Percentiles rank a stretch among this genome's conserved stretches.
These are phyloP conservation scores for Cinchona pubescens DNA, from an alignment of 257 asterid genomes.

Conservation along the genomic window DNA sequence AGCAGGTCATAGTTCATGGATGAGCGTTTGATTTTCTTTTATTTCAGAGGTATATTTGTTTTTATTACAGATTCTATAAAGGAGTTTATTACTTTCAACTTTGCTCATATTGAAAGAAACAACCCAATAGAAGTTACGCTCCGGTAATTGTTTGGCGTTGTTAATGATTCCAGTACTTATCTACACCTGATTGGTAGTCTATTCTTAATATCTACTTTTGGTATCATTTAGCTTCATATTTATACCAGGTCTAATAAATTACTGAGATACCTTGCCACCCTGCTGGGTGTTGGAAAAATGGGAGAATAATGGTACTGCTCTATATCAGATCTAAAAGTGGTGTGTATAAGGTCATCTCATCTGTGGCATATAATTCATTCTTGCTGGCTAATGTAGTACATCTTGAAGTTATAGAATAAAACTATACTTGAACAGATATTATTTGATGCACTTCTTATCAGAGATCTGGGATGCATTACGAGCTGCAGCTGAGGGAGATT, in stretches of 20 bases:
- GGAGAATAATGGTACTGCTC: background rate
- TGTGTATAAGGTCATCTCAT: background rate
- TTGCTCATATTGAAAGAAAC: background rate
- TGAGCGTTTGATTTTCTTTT: background rate
- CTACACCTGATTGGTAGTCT: background rate
- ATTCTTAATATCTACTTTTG: background rate
- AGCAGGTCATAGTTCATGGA: too few species aligned
- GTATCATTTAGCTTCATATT: background rate
- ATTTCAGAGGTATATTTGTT: background rate
- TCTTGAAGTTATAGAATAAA: background rate
- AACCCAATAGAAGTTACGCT: background rate
- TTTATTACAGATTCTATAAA: background rate
- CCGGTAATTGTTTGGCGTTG: too few species aligned
- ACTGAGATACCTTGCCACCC: background rate
- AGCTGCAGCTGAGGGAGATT: constrained; percentile 76
- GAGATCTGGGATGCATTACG: constrained; percentile 85
- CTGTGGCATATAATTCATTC: background rate
- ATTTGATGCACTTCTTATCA: constrained; percentile 15
- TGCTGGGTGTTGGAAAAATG: background rate
- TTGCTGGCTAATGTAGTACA: background rate
- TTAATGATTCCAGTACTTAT: background rate
- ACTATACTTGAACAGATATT: background rate
- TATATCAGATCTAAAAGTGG: background rate
- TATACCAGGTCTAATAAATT: background rate
- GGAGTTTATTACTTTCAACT: background rate